Base-by-base conservation (phyloP, 2,329 filamentous ascomycete genomes). In the Fusarium austroafricanum region DNA sequence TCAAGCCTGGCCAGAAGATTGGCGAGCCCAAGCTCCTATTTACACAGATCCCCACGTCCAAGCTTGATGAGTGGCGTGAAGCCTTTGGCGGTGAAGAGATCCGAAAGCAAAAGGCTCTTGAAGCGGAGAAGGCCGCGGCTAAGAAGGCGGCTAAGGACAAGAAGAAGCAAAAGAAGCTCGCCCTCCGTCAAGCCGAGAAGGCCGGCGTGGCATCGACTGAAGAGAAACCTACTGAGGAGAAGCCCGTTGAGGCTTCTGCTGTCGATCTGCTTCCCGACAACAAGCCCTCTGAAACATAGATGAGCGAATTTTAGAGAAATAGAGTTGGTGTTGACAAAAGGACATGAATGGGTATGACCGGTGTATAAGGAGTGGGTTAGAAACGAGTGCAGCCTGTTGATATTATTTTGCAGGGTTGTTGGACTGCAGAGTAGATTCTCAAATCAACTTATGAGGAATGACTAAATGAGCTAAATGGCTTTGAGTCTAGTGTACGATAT, bases 61-160 rank as follows among this genome's bases (percentile, higher is more conserved):
- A 94, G 82, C 89, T 92, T 45, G 88, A 91, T 51, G 91, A 95
- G 77, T 97, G 94, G 94, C 89, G 91, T 60, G 87, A 91, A 66
- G 86, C 87, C 71, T 97, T 90, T 71, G 89, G 92, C 67, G 84
- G 84, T n/a, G 83, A 84, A 73, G 83, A 85, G 73, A 83, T 89
- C 39, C 90, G 90, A 74, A 91, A 91, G 73, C 89, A 92, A 70
- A 91, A 91, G 75, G 90, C 87, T 42, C 82, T 85, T 66, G 83
- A 82, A 49, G 81, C 81, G 4, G 81, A 81, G 61, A 84, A 84
- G 75, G 80, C 81, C 1, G 83, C 83, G 6, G 83, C 82, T 3
- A 85, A 85, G 77, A 84, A 84, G 74, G 82, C 81, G 5, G 81
- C 80, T 15, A 84, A 83, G 76, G 79, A 82, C 70, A 80, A 79